Base-by-base conservation (phyloP, 2,329 filamentous ascomycete genomes). In the Curvularia spicifera region DNA sequence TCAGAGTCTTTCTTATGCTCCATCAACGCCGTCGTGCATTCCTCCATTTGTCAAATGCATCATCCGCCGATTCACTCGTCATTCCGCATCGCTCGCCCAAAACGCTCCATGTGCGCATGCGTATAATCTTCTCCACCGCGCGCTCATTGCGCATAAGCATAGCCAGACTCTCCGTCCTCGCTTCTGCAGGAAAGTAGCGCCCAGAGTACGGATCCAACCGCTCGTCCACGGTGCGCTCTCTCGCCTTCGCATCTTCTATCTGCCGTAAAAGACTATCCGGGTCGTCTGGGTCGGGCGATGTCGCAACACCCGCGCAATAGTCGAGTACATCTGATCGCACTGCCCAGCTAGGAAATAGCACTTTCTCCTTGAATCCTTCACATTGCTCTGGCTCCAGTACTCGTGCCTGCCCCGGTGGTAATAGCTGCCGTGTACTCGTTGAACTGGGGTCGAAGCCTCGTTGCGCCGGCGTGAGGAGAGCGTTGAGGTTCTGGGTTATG, bases 401-500 rank as follows among this genome's bases (percentile, higher is more conserved):
- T 55, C 77, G 68, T 35, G 79, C 80, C 3, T 80, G 78, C 29
- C 46, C 53, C 3, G 80, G 69, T 0, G 85, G 78, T 40, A 82
- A 79, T 1, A 85, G 80, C 24, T 82, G 81, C 51, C 89, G 85
- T 13, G 84, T 80, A 0, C 88, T 85, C 0, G 92, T 96, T 0
- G 91, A 93, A 0, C 84, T 80, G 1, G 94, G 91, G 73, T 97
- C 90, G 78, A 97, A 98, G 15, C 87, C 87, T 39, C 79, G 78
- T 44, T 82, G 81, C 12, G 91, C 84, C 0, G 94, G 94, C 0
- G 89, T 93, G 44, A 91, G 80, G 37, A 98, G 85, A 1, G 92
- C 91, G 80, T 98, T 98, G 60, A 99, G 86, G 71, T 96, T 94
- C 72, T 97, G 93, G 0, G 88, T 87, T 72, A 99, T 98, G 44